These are phyloP conservation scores for Nicotiana knightiana DNA, from an alignment of 257 asterid genomes.

Conservation along the genomic window DNA sequence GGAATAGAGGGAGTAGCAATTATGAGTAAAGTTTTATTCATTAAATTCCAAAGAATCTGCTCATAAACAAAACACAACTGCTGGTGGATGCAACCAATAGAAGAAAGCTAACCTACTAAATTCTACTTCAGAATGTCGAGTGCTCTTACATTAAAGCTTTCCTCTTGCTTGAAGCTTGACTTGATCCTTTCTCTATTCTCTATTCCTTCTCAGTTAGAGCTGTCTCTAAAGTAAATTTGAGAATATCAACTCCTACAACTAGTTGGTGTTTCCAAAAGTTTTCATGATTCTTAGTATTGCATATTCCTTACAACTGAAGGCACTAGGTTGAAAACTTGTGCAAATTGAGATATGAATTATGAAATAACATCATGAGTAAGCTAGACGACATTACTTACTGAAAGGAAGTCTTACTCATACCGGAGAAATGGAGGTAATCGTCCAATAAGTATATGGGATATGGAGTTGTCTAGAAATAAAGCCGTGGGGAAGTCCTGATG, in stretches of 20 bases:
- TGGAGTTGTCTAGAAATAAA: background rate
- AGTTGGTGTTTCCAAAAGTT: background rate
- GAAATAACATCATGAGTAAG: background rate
- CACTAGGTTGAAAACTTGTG: background rate
- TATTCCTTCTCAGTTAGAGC: background rate
- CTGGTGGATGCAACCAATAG: background rate
- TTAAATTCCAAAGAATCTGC: constrained; percentile 4
- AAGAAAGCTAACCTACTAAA: background rate
- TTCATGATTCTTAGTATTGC: background rate
- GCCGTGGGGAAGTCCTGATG: background rate
- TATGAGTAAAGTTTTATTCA: background rate
- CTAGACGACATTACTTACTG: background rate
- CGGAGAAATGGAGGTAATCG: background rate
- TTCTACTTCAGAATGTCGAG: background rate
- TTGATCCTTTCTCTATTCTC: background rate
- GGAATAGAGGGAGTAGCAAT: background rate
- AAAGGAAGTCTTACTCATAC: background rate
- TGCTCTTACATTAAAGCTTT: background rate
- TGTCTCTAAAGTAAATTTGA: background rate
- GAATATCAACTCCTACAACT: background rate
- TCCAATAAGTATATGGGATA: background rate
- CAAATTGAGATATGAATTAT: background rate
- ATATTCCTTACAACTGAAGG: background rate
- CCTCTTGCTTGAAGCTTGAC: background rate
- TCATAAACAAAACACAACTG: background rate